These are phyloP conservation scores for Scutellaria baicalensis DNA, from an alignment of 257 asterid genomes.

Conservation along the genomic window DNA sequence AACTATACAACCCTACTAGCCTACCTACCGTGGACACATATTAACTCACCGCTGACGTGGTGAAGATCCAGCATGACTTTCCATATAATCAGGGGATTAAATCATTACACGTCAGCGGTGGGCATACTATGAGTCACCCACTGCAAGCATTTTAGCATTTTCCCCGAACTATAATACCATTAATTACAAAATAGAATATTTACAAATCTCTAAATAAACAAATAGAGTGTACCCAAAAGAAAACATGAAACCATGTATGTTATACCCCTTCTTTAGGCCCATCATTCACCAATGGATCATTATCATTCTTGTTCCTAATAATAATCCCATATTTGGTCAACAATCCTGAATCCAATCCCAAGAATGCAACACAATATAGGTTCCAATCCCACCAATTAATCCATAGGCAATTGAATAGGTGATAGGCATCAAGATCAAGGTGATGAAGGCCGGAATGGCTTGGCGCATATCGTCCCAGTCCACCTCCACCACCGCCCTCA, in stretches of 20 bases:
- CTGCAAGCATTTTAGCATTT: no score
- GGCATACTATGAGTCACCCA: no score
- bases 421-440: constrained; percentile 78
- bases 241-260: no score
- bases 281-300: neutral
- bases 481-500: constrained; percentile 85
- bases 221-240: neutral
- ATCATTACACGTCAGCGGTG: no score
- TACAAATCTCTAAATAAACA: neutral
- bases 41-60: no score
- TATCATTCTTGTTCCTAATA: neutral
- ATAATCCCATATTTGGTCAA: constrained; percentile 29
- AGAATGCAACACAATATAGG: constrained; percentile 50
- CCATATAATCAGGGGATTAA: no score
- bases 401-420: constrained; percentile 93
- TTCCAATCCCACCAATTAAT: constrained; percentile 82
- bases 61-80: no score
- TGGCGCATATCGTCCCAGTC: constrained; percentile 93
- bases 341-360: constrained; percentile 59
- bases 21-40: no score
- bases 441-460: constrained; percentile 92
- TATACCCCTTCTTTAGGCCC: constrained; percentile 19
- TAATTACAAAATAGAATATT: neutral
- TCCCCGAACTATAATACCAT: no score
- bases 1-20: no score